Conservation (phyloP, 2,329 filamentous ascomycete species). For the Diplodia scrobiculata region DNA sequence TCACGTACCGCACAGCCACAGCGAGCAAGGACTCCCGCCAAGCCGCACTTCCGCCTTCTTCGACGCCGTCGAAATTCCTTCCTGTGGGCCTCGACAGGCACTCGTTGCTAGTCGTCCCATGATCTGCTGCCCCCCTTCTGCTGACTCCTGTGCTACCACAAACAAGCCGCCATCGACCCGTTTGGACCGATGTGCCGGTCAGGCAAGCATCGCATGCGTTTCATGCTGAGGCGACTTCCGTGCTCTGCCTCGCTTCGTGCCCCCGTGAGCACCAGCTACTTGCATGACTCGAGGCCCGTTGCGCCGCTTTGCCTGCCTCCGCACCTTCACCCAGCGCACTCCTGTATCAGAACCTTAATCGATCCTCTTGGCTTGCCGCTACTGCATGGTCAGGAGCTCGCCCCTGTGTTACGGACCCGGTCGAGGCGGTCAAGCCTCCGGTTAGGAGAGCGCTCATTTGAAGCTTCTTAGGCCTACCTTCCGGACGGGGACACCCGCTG, state of each 20-base stretch:
- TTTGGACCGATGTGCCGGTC: slow-evolving; percentile 9
- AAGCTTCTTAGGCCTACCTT: not conserved
- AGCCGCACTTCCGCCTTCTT: not conserved
- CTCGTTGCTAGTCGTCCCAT: not conserved
- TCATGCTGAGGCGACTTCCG: slow-evolving; percentile 9
- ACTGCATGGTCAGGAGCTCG: not conserved
- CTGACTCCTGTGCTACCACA: not conserved
- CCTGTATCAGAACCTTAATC: slow-evolving; percentile 10
- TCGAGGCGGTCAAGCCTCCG: not conserved
- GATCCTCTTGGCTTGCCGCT: slow-evolving; percentile 1
- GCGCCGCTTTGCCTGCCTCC: not conserved
- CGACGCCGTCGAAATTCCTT: slow-evolving; percentile 4
- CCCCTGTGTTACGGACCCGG: not conserved
- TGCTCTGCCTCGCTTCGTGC: slow-evolving; percentile 1
- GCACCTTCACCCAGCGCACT: not conserved
- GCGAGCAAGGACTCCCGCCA: not conserved
- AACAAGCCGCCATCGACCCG: slow-evolving; percentile 1
- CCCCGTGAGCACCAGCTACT: not conserved
- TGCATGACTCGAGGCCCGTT: not conserved
- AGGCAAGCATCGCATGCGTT: slow-evolving; percentile 13
- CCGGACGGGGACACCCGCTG: not conserved
- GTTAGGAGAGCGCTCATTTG: not conserved
- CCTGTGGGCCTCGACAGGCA: not conserved
- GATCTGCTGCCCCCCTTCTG: not conserved
- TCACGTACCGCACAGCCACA: slow-evolving; percentile 21